Percentiles rank a stretch among this genome's conserved stretches.
These are phyloP conservation scores for Zangia roseola DNA, from an alignment of 768 basidiomycete genomes.

Conservation along the genomic window DNA sequence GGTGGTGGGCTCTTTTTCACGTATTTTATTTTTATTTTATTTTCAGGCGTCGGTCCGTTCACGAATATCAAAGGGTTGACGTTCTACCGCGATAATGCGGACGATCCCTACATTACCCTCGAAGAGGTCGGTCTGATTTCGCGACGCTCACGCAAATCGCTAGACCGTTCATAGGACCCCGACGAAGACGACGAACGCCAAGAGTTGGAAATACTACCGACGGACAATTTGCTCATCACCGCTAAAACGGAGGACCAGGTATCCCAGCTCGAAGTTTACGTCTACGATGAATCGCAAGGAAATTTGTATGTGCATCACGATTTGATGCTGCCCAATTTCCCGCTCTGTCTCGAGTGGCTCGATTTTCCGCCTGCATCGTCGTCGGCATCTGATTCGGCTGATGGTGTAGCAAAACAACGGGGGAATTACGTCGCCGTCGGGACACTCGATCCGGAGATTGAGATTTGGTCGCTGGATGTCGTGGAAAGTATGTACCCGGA, in stretches of 20 bases:
- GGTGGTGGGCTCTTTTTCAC: constrained; percentile 88
- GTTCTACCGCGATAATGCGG: constrained; percentile 86
- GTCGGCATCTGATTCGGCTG: constrained; percentile 34
- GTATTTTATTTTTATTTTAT: too few species aligned
- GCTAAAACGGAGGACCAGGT: constrained; percentile 98
- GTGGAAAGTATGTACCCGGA: constrained; percentile 94
- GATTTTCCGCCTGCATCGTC: constrained; percentile 80
- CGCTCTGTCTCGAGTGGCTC: constrained; percentile 98
- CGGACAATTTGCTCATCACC: constrained; percentile 88
- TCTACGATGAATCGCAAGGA: constrained; percentile 86
- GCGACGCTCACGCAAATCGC: neutral
- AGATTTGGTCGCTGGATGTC: constrained; percentile 95
- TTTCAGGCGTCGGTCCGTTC: too few species aligned
- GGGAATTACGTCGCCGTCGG: constrained; percentile 97
- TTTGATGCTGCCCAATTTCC: constrained; percentile 95
- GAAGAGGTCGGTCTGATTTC: constrained; percentile 66
- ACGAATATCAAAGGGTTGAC: constrained; percentile 94
- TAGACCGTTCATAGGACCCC: constrained; percentile 34
- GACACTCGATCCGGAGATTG: constrained; percentile 95
- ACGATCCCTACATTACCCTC: constrained; percentile 95
- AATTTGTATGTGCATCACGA: constrained; percentile 97
- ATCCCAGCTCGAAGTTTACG: constrained; percentile 92
- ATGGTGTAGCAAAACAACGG: constrained; percentile 38
- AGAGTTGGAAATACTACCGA: constrained; percentile 84
- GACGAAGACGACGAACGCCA: constrained; percentile 80